Evolutionary conservation across 1,139 yeast genomes (phyloP).

Genomic region (Torulaspora globosa): DNA sequence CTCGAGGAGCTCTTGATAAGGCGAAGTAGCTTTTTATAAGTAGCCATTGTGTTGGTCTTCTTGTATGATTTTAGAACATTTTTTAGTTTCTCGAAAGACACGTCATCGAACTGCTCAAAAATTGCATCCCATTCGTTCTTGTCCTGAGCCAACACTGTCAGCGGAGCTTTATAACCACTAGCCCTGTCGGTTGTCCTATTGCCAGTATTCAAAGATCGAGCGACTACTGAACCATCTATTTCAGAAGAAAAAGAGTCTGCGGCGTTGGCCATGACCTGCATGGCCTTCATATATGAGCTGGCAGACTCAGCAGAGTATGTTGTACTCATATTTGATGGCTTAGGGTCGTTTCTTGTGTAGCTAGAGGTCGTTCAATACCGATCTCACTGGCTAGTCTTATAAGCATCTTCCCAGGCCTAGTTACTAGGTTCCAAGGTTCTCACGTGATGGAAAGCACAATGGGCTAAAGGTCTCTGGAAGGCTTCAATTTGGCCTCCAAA

Average conservation of each 20-base stretch:
- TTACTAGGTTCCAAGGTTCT: not conserved
- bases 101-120: conserved; percentile 40
- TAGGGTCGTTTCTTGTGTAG: not conserved
- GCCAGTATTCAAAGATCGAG: conserved; percentile 30
- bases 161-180: conserved; percentile 15
- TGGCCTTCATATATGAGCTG: conserved; percentile 72
- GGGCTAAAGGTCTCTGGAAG: not conserved
- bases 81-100: conserved; percentile 35
- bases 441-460: conserved; percentile 2
- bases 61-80: conserved; percentile 31
- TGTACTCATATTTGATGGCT: conserved; percentile 32
- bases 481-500: conserved; percentile 2
- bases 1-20: conserved; percentile 25
- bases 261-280: conserved; percentile 58
- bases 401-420: not conserved
- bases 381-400: not conserved
- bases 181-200: conserved; percentile 28
- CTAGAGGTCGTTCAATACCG: not conserved
- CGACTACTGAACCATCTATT: conserved; percentile 24
- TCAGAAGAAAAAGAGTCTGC: conserved; percentile 39
- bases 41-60: conserved; percentile 36
- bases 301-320: conserved; percentile 58
- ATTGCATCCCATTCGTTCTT: conserved; percentile 39
- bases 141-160: conserved; percentile 34
- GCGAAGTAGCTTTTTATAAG: conserved; percentile 38